Conservation (phyloP, 345 rosid species). For the Cochlearia excelsa region DNA sequence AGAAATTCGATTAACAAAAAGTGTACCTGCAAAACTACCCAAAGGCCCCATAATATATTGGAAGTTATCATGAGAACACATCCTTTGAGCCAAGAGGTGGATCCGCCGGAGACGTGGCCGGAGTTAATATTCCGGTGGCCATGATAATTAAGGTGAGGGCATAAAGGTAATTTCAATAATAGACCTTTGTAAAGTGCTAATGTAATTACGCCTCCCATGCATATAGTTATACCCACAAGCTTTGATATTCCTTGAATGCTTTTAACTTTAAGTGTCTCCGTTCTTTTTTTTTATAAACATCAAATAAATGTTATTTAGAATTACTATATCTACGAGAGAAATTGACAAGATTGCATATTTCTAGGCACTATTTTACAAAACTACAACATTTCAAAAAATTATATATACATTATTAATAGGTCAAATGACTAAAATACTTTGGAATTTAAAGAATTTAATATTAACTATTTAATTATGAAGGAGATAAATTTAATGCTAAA, state of each 20-base stretch:
- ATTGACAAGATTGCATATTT: too few species aligned
- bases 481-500: too few species aligned
- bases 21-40: constrained; percentile 86
- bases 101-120: constrained; percentile 35
- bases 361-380: too few species aligned
- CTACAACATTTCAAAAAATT: too few species aligned
- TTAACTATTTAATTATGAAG: too few species aligned
- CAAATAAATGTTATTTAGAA: background rate
- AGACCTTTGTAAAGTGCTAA: constrained; percentile 84
- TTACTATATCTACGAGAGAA: too few species aligned
- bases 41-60: constrained; percentile 65
- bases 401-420: too few species aligned
- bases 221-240: constrained; percentile 55
- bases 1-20: too few species aligned
- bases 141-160: constrained; percentile 35
- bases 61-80: constrained; percentile 75
- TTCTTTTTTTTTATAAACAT: constrained; percentile 38
- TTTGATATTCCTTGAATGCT: constrained; percentile 61
- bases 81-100: constrained; percentile 73
- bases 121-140: constrained; percentile 12
- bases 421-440: too few species aligned
- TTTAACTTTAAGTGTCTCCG: constrained; percentile 59
- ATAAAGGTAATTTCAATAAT: constrained; percentile 42
- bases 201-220: constrained; percentile 61
- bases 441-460: too few species aligned